Evolutionary conservation across 2,329 filamentous ascomycete species (phyloP).

Genomic region (Aspergillus pseudoterreus): DNA sequence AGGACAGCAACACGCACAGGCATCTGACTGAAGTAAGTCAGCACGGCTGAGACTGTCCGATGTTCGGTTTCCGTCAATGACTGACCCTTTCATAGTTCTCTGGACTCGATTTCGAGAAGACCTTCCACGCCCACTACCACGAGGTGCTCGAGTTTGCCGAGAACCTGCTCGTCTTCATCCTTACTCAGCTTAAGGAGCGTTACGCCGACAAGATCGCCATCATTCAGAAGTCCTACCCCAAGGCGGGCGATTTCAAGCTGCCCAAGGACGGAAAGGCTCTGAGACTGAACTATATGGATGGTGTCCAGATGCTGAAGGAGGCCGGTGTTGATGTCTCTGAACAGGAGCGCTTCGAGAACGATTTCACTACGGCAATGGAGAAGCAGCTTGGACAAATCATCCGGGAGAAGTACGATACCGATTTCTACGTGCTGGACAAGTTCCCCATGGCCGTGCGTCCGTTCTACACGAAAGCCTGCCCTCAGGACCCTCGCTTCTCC

Average conservation of each 20-base stretch:
- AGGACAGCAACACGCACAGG: constrained; percentile 65
- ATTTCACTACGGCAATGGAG: constrained; percentile 48
- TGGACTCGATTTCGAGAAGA: constrained; percentile 52
- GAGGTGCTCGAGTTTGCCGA: constrained; percentile 50
- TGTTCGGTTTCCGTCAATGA: background rate
- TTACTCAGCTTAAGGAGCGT: constrained; percentile 42
- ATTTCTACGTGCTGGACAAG: constrained; percentile 97
- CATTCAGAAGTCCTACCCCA: constrained; percentile 48
- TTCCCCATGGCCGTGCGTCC: constrained; percentile 86
- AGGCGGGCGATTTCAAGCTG: constrained; percentile 49
- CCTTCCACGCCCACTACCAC: constrained; percentile 49
- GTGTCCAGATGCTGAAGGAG: constrained; percentile 46
- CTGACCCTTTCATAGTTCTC: constrained; percentile 39
- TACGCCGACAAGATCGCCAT: constrained; percentile 44
- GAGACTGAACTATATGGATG: constrained; percentile 49
- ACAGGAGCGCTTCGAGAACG: constrained; percentile 47
- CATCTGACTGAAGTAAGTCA: constrained; percentile 58
- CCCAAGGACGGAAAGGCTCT: constrained; percentile 48
- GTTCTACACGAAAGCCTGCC: constrained; percentile 85
- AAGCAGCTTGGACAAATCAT: constrained; percentile 79
- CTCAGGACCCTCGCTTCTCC: constrained; percentile 61
- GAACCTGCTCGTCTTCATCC: constrained; percentile 48
- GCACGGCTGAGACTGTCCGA: background rate
- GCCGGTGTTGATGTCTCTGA: constrained; percentile 49
- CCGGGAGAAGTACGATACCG: constrained; percentile 82